A percentile compares a stretch with the other conserved stretches of the same genome.
phyloP scores from a whole-genome alignment of 805 yeast species.

The Kluyveromyces lactis region DNA sequence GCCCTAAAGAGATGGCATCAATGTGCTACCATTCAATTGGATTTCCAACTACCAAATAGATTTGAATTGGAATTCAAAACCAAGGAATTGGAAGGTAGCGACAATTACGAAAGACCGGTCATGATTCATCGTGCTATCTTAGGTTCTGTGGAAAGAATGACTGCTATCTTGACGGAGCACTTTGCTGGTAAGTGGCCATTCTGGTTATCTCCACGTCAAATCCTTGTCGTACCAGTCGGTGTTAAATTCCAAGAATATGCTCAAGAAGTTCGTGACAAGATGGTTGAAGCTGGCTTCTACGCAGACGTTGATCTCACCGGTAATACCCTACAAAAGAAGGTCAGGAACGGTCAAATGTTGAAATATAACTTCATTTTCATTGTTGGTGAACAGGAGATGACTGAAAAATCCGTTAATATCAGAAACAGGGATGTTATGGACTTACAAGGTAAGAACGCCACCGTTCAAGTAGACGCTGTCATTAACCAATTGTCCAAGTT shows the following conservation, averaged over 20 bases:
- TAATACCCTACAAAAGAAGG: conserved; percentile 96
- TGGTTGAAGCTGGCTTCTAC: conserved; percentile 70
- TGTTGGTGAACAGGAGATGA: conserved; percentile 93
- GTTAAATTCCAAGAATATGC: conserved; percentile 90
- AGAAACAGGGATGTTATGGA: conserved; percentile 94
- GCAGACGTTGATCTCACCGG: conserved; percentile 92
- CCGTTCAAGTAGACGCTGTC: conserved; percentile 65
- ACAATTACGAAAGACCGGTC: conserved; percentile 74
- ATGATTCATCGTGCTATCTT: conserved; percentile 99
- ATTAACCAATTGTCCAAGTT: conserved; percentile 58
- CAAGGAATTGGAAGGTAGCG: conserved; percentile 42
- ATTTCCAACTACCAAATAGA: conserved; percentile 94
- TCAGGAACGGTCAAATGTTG: conserved; percentile 90
- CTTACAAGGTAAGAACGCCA: conserved; percentile 87
- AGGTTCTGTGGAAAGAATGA: conserved; percentile 98
- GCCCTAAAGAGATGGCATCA: conserved; percentile 96
- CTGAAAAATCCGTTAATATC: conserved; percentile 73
- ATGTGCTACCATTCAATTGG: conserved; percentile 97
- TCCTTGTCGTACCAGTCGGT: conserved; percentile 94
- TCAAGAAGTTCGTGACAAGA: conserved; percentile 58
- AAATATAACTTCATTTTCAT: conserved; percentile 93
- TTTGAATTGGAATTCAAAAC: conserved; percentile 84
- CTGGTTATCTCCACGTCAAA: conserved; percentile 99
- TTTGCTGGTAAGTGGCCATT: conserved; percentile 99
- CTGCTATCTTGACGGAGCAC: conserved; percentile 96